A percentile compares a stretch with the other conserved stretches of the same genome.
Conservation (phyloP, 2,329 filamentous ascomycete genomes). For the Penicillium sp. region DNA sequence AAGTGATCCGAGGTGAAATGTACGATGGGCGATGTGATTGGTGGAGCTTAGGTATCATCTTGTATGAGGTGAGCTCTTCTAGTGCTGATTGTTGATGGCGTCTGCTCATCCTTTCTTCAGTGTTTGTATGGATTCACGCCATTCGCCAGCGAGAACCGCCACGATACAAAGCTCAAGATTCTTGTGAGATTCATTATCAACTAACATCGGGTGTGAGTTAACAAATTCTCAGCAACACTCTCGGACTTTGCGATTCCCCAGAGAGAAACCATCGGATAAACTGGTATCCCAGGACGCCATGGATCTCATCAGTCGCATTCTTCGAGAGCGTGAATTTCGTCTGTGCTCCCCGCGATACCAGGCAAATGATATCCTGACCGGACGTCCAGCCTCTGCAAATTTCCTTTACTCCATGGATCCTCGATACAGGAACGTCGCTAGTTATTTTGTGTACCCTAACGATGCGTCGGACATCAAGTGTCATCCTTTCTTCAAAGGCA, state of each 20-base stretch:
- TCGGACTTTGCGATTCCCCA: conserved; percentile 64
- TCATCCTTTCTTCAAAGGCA: conserved; percentile 76
- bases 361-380: conserved; percentile 52
- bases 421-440: conserved; percentile 40
- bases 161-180: conserved; percentile 81
- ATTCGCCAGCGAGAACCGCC: conserved; percentile 74
- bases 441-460: conserved; percentile 68
- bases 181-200: conserved; percentile 49
- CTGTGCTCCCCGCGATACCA: conserved; percentile 72
- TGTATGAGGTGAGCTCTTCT: conserved; percentile 61
- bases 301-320: conserved; percentile 66
- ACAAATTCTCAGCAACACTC: conserved; percentile 57
- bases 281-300: conserved; percentile 65
- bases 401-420: conserved; percentile 29
- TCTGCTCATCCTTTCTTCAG: conserved; percentile 32
- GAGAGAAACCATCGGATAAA: conserved; percentile 47
- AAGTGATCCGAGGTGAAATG: conserved; percentile 71
- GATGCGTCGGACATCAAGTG: conserved; percentile 85
- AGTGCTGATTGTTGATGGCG: background rate
- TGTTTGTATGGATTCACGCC: conserved; percentile 89
- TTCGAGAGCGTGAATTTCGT: conserved; percentile 68
- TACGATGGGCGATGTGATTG: conserved; percentile 94
- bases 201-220: conserved; percentile 14
- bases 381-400: conserved; percentile 27
- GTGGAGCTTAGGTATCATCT: conserved; percentile 93